Percentiles rank a stretch among this genome's conserved stretches.
Evolutionary conservation across 169 alveolate genomes (phyloP).

Genomic region (Plasmodium billcollinsi): DNA sequence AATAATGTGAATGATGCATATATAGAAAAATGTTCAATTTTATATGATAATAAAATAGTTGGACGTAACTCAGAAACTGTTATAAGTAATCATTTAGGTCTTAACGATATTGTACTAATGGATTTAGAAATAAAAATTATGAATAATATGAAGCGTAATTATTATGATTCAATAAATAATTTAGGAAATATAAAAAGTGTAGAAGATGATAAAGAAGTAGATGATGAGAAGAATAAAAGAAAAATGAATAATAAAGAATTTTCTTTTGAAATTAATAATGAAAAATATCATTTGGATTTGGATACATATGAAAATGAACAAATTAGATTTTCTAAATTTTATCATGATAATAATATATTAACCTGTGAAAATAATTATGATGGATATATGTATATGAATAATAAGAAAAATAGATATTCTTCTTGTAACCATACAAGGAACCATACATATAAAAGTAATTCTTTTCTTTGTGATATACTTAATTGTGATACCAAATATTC

Average conservation of each 20-base stretch:
- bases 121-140: constrained; percentile 59
- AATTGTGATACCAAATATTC: background rate
- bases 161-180: constrained; percentile 19
- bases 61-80: background rate
- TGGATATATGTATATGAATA: background rate
- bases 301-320: constrained; percentile 15
- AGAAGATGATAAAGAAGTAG: constrained; percentile 8
- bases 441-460: background rate
- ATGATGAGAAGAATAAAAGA: background rate
- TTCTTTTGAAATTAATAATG: constrained; percentile 56
- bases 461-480: background rate
- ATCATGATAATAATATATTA: background rate
- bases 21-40: background rate
- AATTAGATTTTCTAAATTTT: background rate
- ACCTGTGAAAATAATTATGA: no score
- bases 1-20: background rate
- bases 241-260: background rate
- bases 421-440: background rate
- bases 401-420: background rate
- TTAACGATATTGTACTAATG: constrained; percentile 39
- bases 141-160: constrained; percentile 59
- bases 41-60: background rate
- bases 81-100: background rate
- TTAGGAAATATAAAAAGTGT: constrained; percentile 14
- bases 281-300: constrained; percentile 22